Conservation (phyloP, 2,329 filamentous ascomycete species). For the Colletotrichum brevisporum region DNA sequence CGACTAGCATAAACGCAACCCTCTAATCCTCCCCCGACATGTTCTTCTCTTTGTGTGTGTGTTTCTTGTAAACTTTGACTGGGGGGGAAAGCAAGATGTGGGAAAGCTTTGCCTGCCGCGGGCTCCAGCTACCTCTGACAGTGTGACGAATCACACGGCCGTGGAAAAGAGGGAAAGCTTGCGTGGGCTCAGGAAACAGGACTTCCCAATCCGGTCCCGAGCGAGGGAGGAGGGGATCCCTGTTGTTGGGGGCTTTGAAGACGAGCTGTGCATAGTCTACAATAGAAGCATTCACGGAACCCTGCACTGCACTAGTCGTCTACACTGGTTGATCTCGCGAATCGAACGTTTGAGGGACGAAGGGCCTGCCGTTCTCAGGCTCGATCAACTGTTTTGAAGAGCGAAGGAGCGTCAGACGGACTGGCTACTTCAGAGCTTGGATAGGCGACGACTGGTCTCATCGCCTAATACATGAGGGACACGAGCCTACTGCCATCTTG, state of each 20-base stretch:
- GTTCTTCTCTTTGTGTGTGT: constrained; percentile 35
- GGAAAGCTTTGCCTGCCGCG: constrained; percentile 9
- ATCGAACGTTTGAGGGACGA: too few species aligned
- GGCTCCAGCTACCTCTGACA: neutral
- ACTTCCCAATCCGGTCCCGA: neutral
- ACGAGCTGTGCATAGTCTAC: constrained; percentile 34
- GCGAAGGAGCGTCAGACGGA: too few species aligned
- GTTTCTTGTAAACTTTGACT: constrained; percentile 36
- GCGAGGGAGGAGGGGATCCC: constrained; percentile 4
- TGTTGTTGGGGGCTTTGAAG: constrained; percentile 14
- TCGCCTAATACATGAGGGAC: too few species aligned
- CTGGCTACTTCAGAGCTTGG: too few species aligned
- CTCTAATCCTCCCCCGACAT: constrained; percentile 24
- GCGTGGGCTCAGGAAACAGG: constrained; percentile 4
- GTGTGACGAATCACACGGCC: neutral
- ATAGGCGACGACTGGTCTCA: too few species aligned
- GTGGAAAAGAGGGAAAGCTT: neutral
- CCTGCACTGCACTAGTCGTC: neutral
- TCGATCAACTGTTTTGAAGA: too few species aligned
- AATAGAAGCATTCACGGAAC: constrained; percentile 39
- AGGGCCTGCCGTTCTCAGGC: too few species aligned
- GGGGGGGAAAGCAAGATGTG: neutral
- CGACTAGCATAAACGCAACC: constrained; percentile 27
- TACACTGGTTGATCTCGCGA: too few species aligned
- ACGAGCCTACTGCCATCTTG: too few species aligned